Conservation (phyloP, 2,329 filamentous ascomycete species). For the Microsporum canis region DNA sequence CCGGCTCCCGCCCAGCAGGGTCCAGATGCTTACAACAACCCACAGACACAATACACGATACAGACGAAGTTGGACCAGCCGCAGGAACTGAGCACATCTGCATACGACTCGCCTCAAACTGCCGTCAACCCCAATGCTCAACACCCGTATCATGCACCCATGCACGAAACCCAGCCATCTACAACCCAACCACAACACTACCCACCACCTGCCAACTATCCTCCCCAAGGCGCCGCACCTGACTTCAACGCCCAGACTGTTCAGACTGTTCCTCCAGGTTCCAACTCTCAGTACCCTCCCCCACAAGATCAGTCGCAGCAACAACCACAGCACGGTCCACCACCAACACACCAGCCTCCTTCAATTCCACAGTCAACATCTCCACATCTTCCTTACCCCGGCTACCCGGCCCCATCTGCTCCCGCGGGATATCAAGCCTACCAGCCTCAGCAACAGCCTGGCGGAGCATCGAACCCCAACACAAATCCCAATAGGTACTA, state of each 20-base stretch:
- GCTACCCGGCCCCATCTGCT: conserved; percentile 20
- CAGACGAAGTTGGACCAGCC: conserved; percentile 60
- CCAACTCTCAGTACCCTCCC: conserved; percentile 14
- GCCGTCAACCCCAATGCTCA: conserved; percentile 21
- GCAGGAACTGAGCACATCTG: conserved; percentile 66
- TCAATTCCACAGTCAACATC: conserved; percentile 24
- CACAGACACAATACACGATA: conserved; percentile 43
- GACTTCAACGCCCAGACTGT: conserved; percentile 6
- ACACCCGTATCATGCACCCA: conserved; percentile 23
- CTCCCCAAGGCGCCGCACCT: conserved; percentile 22
- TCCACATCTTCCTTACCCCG: conserved; percentile 25
- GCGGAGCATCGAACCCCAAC: conserved; percentile 14
- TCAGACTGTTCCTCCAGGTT: conserved; percentile 10
- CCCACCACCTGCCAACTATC: conserved; percentile 29
- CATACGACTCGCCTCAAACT: conserved; percentile 61
- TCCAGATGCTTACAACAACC: conserved; percentile 34
- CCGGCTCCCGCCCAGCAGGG: conserved; percentile 34
- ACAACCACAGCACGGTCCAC: conserved; percentile 25
- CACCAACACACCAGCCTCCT: conserved; percentile 24
- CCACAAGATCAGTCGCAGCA: conserved; percentile 18
- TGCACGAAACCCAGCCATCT: conserved; percentile 18
- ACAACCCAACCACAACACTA: conserved; percentile 24
- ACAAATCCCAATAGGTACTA: conserved; percentile 33
- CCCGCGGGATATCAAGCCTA: conserved; percentile 28
- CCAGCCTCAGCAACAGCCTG: conserved; percentile 22